phyloP scores from a whole-genome alignment of 345 rosid species.

The Boechera stricta region DNA sequence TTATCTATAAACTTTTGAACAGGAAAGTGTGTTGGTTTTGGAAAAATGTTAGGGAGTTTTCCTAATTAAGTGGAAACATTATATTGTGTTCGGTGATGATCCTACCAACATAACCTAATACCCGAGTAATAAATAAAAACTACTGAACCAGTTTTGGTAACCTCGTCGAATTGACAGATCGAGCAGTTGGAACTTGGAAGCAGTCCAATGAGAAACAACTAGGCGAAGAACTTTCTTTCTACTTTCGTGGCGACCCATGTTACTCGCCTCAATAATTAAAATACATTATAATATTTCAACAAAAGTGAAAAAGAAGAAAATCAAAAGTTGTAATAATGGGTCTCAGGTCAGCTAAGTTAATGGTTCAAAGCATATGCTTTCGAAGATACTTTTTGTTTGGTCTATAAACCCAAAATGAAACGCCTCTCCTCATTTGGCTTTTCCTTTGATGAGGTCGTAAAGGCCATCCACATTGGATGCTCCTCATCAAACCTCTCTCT shows the following conservation, averaged over 20 bases:
- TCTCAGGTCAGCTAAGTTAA: constrained; percentile 44
- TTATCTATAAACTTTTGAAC: neutral
- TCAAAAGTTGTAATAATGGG: constrained; percentile 36
- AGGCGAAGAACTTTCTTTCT: constrained; percentile 21
- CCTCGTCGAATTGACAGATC: constrained; percentile 31
- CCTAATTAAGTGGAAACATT: neutral
- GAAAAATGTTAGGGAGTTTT: neutral
- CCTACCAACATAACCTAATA: constrained; percentile 12
- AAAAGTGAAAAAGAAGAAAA: neutral
- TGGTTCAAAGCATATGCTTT: constrained; percentile 46
- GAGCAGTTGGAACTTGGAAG: neutral
- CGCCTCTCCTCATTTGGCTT: constrained; percentile 36
- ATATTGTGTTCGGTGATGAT: constrained; percentile 14
- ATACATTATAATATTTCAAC: neutral
- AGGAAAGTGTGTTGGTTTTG: neutral
- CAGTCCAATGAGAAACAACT: constrained; percentile 27
- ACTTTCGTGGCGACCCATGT: constrained; percentile 39
- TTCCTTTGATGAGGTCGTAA: constrained; percentile 38
- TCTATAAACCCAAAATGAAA: constrained; percentile 37
- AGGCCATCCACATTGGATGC: constrained; percentile 39
- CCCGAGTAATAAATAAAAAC: neutral
- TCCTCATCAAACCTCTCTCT: constrained; percentile 26
- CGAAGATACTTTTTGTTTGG: constrained; percentile 36
- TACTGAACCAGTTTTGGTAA: constrained; percentile 11
- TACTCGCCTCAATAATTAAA: constrained; percentile 13